These are phyloP conservation scores for Bretziella fagacearum DNA, from an alignment of 2,329 filamentous ascomycete species.

Conservation along the genomic window DNA sequence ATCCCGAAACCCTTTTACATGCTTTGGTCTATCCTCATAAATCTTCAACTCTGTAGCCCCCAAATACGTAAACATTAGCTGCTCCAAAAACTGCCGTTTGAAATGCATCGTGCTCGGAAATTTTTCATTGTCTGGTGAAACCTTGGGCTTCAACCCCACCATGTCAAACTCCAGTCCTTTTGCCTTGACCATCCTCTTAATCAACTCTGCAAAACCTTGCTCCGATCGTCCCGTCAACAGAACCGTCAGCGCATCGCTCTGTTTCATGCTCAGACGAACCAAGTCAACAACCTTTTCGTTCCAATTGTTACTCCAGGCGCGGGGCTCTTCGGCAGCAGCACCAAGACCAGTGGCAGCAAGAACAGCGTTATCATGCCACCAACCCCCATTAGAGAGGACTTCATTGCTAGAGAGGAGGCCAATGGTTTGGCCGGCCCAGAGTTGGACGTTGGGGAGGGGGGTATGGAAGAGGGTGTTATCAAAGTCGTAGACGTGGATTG, in stretches of 20 bases:
- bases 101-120: constrained; percentile 78
- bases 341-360: constrained; percentile 76
- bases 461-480: constrained; percentile 93
- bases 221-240: constrained; percentile 78
- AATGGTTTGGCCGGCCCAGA: constrained; percentile 70
- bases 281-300: constrained; percentile 78
- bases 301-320: constrained; percentile 89
- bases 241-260: constrained; percentile 70
- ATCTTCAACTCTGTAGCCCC: constrained; percentile 66
- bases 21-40: constrained; percentile 49
- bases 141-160: constrained; percentile 69
- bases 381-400: constrained; percentile 66
- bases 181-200: constrained; percentile 64
- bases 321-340: constrained; percentile 60
- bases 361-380: constrained; percentile 91
- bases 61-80: constrained; percentile 72
- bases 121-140: constrained; percentile 60
- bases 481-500: constrained; percentile 91
- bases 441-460: constrained; percentile 69
- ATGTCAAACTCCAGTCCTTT: constrained; percentile 77
- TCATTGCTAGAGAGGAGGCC: constrained; percentile 62
- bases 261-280: constrained; percentile 61
- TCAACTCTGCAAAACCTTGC: constrained; percentile 54
- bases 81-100: constrained; percentile 71
- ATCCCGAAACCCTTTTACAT: constrained; percentile 67